phyloP scores from a whole-genome alignment of 305 asterid genomes.

The Solanum aculeatissimum region DNA sequence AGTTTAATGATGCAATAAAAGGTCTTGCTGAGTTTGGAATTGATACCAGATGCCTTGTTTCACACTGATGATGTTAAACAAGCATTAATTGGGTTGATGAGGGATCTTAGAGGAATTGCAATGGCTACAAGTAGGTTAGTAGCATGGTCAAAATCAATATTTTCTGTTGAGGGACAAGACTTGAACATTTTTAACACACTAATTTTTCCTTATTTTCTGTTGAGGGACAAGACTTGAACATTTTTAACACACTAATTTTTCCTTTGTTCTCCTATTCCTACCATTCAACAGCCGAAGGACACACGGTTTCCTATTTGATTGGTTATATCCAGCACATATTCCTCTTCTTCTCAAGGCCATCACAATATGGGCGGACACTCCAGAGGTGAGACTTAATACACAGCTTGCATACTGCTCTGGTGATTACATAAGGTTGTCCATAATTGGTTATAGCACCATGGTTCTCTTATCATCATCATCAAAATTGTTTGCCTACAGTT shows the following conservation, averaged over 20 bases:
- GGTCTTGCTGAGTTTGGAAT: conserved; percentile 71
- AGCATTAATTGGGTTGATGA: conserved; percentile 88
- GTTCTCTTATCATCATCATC: neutral
- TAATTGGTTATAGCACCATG: neutral
- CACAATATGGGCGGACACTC: conserved; percentile 91
- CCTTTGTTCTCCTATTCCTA: conserved; percentile 10
- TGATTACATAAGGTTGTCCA: neutral
- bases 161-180: neutral
- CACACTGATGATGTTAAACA: conserved; percentile 79
- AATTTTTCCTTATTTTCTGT: neutral
- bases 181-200: neutral
- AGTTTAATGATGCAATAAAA: conserved; percentile 4
- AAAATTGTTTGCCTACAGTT: neutral
- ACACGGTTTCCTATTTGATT: conserved; percentile 83
- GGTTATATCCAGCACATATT: conserved; percentile 97
- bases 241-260: neutral
- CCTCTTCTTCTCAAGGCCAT: conserved; percentile 77
- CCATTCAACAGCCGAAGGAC: conserved; percentile 72
- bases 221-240: neutral
- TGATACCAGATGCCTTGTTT: conserved; percentile 71
- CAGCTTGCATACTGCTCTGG: neutral
- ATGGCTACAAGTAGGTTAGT: conserved; percentile 92
- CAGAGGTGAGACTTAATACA: conserved; percentile 49
- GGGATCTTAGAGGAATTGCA: conserved; percentile 92
- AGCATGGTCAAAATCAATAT: neutral